These are phyloP conservation scores for Pelargonium myrrhifolium DNA, from an alignment of 441 rosid species.

Conservation along the genomic window DNA sequence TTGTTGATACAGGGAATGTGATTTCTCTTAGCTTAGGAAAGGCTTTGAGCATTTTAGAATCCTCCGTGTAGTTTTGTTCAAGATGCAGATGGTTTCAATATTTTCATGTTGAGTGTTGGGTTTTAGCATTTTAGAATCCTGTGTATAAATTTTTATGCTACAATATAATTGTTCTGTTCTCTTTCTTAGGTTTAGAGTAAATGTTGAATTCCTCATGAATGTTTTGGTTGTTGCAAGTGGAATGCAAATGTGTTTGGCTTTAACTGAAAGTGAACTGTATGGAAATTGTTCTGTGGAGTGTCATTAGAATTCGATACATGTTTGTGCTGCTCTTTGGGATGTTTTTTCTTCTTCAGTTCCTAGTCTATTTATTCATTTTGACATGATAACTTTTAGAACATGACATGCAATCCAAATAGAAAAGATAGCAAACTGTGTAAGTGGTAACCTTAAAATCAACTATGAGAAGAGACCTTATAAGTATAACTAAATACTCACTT, in stretches of 20 bases:
- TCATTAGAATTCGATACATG: not conserved
- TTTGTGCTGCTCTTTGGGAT: not conserved
- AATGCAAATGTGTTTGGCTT: not conserved
- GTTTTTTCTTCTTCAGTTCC: not conserved
- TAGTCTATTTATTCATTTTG: too few species aligned
- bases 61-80: not conserved
- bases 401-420: too few species aligned
- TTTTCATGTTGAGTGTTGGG: too few species aligned
- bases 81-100: too few species aligned
- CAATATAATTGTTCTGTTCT: too few species aligned
- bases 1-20: not conserved
- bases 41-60: not conserved
- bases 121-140: too few species aligned
- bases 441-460: too few species aligned
- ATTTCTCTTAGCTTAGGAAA: not conserved
- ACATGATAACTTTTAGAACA: too few species aligned
- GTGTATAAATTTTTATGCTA: too few species aligned
- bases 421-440: too few species aligned
- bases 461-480: too few species aligned
- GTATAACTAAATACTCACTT: too few species aligned
- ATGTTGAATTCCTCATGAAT: not conserved
- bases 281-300: not conserved
- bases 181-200: not conserved
- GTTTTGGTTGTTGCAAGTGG: not conserved
- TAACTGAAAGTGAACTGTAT: not conserved